These are phyloP conservation scores for Phycomyces nitens DNA, from an alignment of 192 early-diverging fungal genomes.

Conservation along the genomic window DNA sequence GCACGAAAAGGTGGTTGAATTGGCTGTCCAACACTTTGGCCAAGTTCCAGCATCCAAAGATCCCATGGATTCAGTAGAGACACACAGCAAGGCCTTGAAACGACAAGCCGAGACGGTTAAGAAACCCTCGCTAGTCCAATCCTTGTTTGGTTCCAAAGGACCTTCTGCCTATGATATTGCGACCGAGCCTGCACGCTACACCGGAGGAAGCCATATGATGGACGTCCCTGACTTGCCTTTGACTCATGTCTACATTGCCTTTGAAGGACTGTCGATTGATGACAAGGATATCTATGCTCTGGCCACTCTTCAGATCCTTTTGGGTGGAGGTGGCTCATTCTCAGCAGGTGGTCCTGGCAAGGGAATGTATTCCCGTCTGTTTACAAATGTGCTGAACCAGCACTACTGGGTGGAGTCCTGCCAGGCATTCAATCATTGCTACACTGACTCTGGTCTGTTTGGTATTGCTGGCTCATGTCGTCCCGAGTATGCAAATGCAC, in stretches of 20 bases:
- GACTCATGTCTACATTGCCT: slow-evolving; percentile 88
- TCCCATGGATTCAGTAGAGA: slow-evolving; percentile 23
- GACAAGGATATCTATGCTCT: slow-evolving; percentile 90
- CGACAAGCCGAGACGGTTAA: slow-evolving; percentile 24
- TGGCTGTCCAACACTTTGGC: slow-evolving; percentile 74
- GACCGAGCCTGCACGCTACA: slow-evolving; percentile 62
- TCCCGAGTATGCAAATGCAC: slow-evolving; percentile 67
- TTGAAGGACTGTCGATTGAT: slow-evolving; percentile 78
- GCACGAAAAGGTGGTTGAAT: slow-evolving; percentile 77
- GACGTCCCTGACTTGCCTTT: slow-evolving; percentile 61
- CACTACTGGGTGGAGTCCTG: slow-evolving; percentile 95
- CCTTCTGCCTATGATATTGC: slow-evolving; percentile 30
- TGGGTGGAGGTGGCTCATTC: slow-evolving; percentile 96
- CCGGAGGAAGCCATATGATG: slow-evolving; percentile 77
- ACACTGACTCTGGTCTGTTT: slow-evolving; percentile 89
- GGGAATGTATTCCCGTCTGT: slow-evolving; percentile 97
- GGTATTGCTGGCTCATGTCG: slow-evolving; percentile 85
- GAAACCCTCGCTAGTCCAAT: slow-evolving; percentile 23
- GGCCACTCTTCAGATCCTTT: slow-evolving; percentile 82
- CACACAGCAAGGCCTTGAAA: slow-evolving; percentile 18
- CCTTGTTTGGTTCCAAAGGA: slow-evolving; percentile 20
- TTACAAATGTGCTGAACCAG: slow-evolving; percentile 92
- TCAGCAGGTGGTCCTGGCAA: slow-evolving; percentile 97
- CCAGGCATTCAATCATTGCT: slow-evolving; percentile 88
- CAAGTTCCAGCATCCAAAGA: slow-evolving; percentile 42